Conservation (phyloP, 495 filamentous ascomycete genomes). For the Neurospora tetraspora region DNA sequence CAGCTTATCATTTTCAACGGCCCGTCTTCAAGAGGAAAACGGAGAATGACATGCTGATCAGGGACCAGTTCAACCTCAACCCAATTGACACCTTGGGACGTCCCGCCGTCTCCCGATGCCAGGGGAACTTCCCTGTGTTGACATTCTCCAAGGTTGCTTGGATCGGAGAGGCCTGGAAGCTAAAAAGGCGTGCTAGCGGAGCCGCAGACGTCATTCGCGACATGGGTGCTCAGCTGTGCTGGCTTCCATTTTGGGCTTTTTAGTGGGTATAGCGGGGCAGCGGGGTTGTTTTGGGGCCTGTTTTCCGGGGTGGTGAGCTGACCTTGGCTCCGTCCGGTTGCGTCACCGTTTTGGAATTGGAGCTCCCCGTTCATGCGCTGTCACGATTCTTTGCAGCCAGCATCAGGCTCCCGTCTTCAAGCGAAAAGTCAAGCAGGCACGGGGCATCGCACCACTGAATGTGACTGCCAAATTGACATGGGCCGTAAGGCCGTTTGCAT, state of each 20-base stretch:
- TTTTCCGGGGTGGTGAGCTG: background rate
- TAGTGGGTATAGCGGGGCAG: background rate
- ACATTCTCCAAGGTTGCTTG: background rate
- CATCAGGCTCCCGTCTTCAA: background rate
- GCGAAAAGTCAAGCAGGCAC: background rate
- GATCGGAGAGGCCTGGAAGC: background rate
- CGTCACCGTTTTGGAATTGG: background rate
- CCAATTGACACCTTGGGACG: background rate
- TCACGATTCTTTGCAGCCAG: background rate
- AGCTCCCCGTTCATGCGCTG: background rate
- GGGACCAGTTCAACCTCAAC: background rate
- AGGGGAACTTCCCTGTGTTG: background rate
- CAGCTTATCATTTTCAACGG: background rate
- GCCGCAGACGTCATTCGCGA: constrained; percentile 23
- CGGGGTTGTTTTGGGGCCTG: background rate
- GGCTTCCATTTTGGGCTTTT: background rate
- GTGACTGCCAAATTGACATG: background rate
- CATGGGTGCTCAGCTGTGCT: constrained; percentile 7
- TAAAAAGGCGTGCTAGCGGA: constrained; percentile 4
- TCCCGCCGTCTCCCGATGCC: background rate
- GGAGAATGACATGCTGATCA: background rate
- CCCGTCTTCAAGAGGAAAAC: background rate
- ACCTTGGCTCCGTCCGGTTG: background rate
- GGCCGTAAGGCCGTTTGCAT: background rate
- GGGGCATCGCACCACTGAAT: background rate